These are phyloP conservation scores for Petasospora fabianii DNA, from an alignment of 1,139 yeast species.

Conservation along the genomic window DNA sequence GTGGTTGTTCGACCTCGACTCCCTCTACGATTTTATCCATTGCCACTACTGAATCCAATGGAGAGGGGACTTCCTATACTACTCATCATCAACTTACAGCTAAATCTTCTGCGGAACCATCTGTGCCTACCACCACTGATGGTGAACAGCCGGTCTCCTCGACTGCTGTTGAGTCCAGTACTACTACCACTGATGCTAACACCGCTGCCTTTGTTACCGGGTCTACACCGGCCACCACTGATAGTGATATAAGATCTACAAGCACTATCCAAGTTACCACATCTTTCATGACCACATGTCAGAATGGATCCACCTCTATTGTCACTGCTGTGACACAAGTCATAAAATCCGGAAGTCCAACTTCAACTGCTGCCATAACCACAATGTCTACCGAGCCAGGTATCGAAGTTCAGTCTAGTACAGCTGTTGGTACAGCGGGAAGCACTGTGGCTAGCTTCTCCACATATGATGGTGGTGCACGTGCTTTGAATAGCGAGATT, in stretches of 20 bases:
- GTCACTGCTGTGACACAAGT: no score
- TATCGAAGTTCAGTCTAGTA: neutral
- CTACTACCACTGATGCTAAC: conserved; percentile 2
- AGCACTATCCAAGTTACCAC: no score
- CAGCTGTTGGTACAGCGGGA: neutral
- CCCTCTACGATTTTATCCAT: conserved; percentile 28
- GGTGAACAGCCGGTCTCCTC: no score
- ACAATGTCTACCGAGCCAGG: neutral
- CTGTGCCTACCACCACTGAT: no score
- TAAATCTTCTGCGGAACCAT: no score
- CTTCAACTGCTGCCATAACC: neutral
- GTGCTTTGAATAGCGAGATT: neutral
- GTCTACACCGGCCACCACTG: conserved; percentile 4
- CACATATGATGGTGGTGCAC: conserved; percentile 8
- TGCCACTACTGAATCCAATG: conserved; percentile 28
- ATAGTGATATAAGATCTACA: no score
- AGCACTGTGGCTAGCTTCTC: conserved; percentile 1
- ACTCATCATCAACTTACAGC: conserved; percentile 26
- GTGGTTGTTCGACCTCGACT: conserved; percentile 28
- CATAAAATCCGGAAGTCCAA: no score
- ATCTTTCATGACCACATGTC: no score
- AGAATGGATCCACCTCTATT: no score
- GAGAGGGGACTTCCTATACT: conserved; percentile 29
- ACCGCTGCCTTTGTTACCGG: conserved; percentile 10
- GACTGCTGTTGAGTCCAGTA: neutral